Base-by-base conservation (phyloP, 1,284 basidiomycete species). In the Blastosporella zonata region DNA sequence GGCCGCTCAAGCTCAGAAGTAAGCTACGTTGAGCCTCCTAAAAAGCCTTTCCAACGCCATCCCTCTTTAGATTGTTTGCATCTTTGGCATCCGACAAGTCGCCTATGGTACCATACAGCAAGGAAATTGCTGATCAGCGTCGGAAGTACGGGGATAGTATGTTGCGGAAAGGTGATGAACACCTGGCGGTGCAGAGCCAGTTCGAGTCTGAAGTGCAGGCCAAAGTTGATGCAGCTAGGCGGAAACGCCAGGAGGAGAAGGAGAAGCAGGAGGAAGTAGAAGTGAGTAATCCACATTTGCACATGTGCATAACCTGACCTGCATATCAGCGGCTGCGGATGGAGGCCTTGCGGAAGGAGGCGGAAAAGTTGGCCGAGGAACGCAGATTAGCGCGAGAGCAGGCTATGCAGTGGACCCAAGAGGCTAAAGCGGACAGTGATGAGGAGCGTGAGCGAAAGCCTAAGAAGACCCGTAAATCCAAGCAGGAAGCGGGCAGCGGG, bases 1-100 rank as follows among this genome's bases (percentile, higher is more conserved):
- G 54, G 92, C 91, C n/a, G 75, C 75, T n/a, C 84, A 91, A 59
- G 91, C 93, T 1, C 91, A 93, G 67, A 85, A 86, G 90, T 93
- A 54, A 49, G 81, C 6, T 21, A 28, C 31, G 20, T 25, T 8
- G 33, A 18, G 23, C 22, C 15, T 17, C 6, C 17, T 31, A 37
- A 37, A 8, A 25, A 10, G n/a, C n/a, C 15, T 39, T 35, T 20
- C 25, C 21, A 28, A 43, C 35, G 17, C 21, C 10, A 55, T 18
- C 5, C 7, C 39, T 41, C 25, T 34, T 45, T 18, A 94, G 91
- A 56, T 70, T 93, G 5, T 97, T 96, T 69, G 85, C 81, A 7
- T 82, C 86, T 0, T 74, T 97, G 8, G 89, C 90, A 0, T 77
- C 79, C 10, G 90, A 94, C 59, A 77, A 78, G 50, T 78, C 84